Evolutionary conservation across 306 rosid genomes (phyloP), one percentile per base, ranked within the genome.

Genomic region (Fragaria iinumae): DNA sequence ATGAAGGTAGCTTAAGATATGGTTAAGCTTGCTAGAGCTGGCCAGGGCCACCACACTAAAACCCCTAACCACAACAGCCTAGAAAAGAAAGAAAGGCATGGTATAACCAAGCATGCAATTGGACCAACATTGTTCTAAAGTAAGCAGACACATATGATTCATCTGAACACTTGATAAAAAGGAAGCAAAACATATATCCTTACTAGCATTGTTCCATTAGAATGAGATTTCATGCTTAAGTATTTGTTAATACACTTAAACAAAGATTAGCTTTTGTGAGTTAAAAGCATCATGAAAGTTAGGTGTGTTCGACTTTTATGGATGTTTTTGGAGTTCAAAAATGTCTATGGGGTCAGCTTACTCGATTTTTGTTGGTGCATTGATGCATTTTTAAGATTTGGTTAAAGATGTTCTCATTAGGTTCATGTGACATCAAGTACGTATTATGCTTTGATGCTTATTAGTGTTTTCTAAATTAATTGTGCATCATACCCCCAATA

Each of bases 81-180:
- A 82, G 83, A 81, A 82, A 84, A 87, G 59, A 63, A 50, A 43
- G 80, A 27, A 80, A 6, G 79, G 80, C 78, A 87, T 86, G 18
- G 86, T 87, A 62, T 87, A 62, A 76, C 85, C 65, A 67, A 83
- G 86, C 93, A 89, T 84, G 93, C 84, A 84, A 66, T 81, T 65
- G 90, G 90, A 87, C 87, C 94, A 84, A n/a, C 76, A 76, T 82
- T 84, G 84, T 67, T 76, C 59, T 72, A 89, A 88, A 87, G 91
- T 44, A 84, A 76, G 82, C 45, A 78, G 87, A 93, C 91, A 89
- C 44, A 72, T 25, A 91, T 87, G 88, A 93, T 90, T 89, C 90
- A 84, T 82, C 86, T 86, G 84, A 84, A 75, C 70, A 69, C 69
- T 70, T 34, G 80, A 52, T 43, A 8, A 67, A 83, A 83, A 72